phyloP scores from a whole-genome alignment of 192 early-diverging fungal genomes.

The Dissophora ornata region DNA sequence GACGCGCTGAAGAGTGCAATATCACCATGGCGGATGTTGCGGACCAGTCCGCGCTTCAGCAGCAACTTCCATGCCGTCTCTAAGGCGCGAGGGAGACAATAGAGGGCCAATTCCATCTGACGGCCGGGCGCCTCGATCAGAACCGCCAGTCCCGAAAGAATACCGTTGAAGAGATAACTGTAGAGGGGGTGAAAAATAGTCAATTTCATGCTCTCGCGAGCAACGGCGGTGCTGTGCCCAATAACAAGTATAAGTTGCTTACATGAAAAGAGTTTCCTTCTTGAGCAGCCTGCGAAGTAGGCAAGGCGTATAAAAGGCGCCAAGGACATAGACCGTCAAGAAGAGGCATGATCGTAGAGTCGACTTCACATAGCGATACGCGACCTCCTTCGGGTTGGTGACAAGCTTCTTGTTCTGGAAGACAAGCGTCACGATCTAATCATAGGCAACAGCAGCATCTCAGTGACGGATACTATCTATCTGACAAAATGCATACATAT shows the following conservation, averaged over 20 bases:
- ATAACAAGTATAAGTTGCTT: too few species aligned
- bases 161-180: slow-evolving; percentile 59
- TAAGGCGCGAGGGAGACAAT: slow-evolving; percentile 83
- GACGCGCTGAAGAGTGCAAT: slow-evolving; percentile 75
- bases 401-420: slow-evolving; percentile 54
- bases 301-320: slow-evolving; percentile 65
- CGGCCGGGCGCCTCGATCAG: slow-evolving; percentile 73
- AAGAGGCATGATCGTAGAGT: slow-evolving; percentile 70
- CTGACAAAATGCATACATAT: too few species aligned
- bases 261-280: slow-evolving; percentile 61
- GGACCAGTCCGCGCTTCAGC: slow-evolving; percentile 67
- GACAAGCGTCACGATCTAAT: slow-evolving; percentile 60
- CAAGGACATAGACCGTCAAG: slow-evolving; percentile 64
- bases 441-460: too few species aligned
- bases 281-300: slow-evolving; percentile 60
- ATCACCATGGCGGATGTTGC: slow-evolving; percentile 76
- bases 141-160: slow-evolving; percentile 65
- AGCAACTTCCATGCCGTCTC: slow-evolving; percentile 74
- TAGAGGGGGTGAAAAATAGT: not conserved
- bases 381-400: slow-evolving; percentile 53
- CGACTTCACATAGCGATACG: slow-evolving; percentile 62
- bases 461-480: too few species aligned
- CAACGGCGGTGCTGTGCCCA: too few species aligned
- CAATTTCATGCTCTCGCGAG: not conserved
- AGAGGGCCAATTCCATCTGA: slow-evolving; percentile 84